phyloP scores from a whole-genome alignment of 2,329 filamentous ascomycete species.

The Xylaria sp. region DNA sequence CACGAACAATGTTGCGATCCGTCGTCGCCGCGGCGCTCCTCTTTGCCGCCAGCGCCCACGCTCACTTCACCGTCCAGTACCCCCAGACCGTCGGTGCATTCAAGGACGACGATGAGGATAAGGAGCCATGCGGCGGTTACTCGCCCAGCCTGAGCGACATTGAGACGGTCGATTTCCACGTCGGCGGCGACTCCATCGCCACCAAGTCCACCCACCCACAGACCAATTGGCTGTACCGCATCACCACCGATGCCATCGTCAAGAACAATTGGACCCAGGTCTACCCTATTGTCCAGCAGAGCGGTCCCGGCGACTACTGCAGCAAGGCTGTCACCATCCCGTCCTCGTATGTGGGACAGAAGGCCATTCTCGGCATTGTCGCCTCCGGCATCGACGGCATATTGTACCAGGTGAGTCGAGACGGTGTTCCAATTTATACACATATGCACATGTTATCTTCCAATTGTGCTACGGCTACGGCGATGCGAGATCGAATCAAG shows the following conservation, averaged over 20 bases:
- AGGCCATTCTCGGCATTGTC: constrained; percentile 60
- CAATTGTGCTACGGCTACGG: background rate
- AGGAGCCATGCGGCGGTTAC: constrained; percentile 61
- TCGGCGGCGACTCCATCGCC: constrained; percentile 60
- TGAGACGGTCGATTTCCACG: constrained; percentile 57
- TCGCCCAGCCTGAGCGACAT: constrained; percentile 48
- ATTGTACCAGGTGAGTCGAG: constrained; percentile 57
- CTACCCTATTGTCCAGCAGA: constrained; percentile 60
- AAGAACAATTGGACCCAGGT: constrained; percentile 59
- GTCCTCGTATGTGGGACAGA: constrained; percentile 56
- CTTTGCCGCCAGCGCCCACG: constrained; percentile 49
- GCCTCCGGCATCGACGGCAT: constrained; percentile 60
- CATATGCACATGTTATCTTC: background rate
- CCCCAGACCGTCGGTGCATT: constrained; percentile 54
- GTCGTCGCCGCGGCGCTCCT: constrained; percentile 42
- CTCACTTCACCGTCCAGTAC: constrained; percentile 61
- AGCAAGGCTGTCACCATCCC: constrained; percentile 55
- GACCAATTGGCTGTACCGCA: constrained; percentile 63
- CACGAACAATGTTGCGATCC: constrained; percentile 48
- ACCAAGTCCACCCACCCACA: constrained; percentile 56
- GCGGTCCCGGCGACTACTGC: constrained; percentile 60
- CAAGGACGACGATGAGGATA: constrained; percentile 52
- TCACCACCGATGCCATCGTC: constrained; percentile 56
- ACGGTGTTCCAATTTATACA: background rate
- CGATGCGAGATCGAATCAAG: background rate